Conservation (phyloP, 2,329 filamentous ascomycete species). For the Alternaria atra region DNA sequence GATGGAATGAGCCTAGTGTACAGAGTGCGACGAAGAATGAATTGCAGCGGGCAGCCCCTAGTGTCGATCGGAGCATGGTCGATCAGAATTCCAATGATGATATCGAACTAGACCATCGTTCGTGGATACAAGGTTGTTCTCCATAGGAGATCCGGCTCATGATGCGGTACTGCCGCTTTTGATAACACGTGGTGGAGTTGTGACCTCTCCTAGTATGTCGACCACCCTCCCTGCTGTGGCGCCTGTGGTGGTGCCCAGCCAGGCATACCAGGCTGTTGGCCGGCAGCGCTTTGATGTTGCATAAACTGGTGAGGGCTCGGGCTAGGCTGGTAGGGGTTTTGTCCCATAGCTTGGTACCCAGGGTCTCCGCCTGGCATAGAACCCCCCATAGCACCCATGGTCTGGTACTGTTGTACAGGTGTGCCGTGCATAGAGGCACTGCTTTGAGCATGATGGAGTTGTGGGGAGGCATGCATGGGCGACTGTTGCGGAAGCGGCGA, state of each 20-base stretch:
- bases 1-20: slow-evolving; percentile 33
- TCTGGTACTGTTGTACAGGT: slow-evolving; percentile 56
- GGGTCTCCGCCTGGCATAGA: slow-evolving; percentile 33
- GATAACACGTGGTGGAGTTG: not conserved
- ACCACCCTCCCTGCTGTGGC: slow-evolving; percentile 53
- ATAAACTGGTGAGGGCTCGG: slow-evolving; percentile 59
- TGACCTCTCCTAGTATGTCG: slow-evolving; percentile 37
- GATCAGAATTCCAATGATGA: not conserved
- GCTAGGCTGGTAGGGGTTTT: slow-evolving; percentile 60
- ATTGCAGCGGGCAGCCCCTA: slow-evolving; percentile 5
- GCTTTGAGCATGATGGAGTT: slow-evolving; percentile 57
- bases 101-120: not conserved
- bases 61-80: not conserved
- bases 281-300: slow-evolving; percentile 53
- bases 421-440: slow-evolving; percentile 54
- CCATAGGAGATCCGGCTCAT: not conserved
- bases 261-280: slow-evolving; percentile 62
- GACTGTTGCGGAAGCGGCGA: slow-evolving; percentile 58
- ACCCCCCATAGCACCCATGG: slow-evolving; percentile 57
- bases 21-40: slow-evolving; percentile 35
- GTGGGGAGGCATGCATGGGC: slow-evolving; percentile 60
- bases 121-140: not conserved
- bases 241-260: slow-evolving; percentile 58
- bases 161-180: not conserved
- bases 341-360: slow-evolving; percentile 57